phyloP scores from a whole-genome alignment of 2,329 filamentous ascomycete species.

The Alternaria postmessia region DNA sequence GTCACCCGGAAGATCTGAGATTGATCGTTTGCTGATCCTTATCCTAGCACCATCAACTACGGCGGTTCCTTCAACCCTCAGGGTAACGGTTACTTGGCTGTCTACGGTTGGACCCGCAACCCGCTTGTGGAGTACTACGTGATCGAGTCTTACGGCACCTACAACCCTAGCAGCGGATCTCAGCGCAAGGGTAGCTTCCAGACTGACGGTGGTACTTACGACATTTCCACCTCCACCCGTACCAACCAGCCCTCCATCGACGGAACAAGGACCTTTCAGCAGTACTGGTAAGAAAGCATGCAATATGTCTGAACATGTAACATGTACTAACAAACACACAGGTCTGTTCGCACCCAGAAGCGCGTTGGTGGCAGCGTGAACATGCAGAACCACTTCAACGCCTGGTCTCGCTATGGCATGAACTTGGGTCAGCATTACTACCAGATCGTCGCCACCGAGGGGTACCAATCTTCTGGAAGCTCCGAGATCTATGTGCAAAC shows the following conservation, averaged over 20 bases:
- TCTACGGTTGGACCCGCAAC: constrained; percentile 65
- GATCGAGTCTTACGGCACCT: constrained; percentile 60
- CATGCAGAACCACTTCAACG: constrained; percentile 39
- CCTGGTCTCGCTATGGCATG: constrained; percentile 35
- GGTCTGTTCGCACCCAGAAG: constrained; percentile 56
- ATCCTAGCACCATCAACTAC: constrained; percentile 27
- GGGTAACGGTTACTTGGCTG: constrained; percentile 42
- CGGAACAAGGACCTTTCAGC: constrained; percentile 61
- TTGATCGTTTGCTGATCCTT: neutral
- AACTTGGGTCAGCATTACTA: constrained; percentile 25
- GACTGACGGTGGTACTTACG: constrained; percentile 61
- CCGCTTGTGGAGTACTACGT: constrained; percentile 67
- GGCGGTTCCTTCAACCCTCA: constrained; percentile 24
- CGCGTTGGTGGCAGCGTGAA: constrained; percentile 54
- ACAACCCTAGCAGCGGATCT: constrained; percentile 54
- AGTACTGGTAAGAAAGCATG: constrained; percentile 57
- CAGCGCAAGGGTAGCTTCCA: constrained; percentile 59
- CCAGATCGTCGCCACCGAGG: constrained; percentile 61
- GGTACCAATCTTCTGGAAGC: constrained; percentile 58
- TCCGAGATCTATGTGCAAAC: constrained; percentile 19
- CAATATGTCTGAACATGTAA: neutral
- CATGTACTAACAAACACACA: neutral
- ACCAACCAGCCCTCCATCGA: constrained; percentile 61
- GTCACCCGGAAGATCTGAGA: neutral
- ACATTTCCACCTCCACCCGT: constrained; percentile 58